A percentile compares a stretch with the other conserved stretches of the same genome.
Conservation (phyloP, 1,139 yeast genomes). For the Yamadazyma trypodendri region DNA sequence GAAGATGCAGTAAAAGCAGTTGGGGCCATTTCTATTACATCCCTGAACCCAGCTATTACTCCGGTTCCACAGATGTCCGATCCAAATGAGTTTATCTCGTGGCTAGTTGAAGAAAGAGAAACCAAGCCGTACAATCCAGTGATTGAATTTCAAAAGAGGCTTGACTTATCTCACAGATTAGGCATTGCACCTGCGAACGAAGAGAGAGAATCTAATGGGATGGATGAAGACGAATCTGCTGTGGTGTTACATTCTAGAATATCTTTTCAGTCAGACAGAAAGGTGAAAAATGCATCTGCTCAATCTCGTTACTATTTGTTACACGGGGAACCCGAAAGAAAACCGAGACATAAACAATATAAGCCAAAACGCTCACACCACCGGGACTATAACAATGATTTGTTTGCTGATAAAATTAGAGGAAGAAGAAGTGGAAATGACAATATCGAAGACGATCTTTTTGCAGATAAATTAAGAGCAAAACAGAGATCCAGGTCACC, state of each 20-base stretch:
- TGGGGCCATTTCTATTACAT: slow-evolving; percentile 25
- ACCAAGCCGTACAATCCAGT: slow-evolving; percentile 40
- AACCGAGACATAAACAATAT: slow-evolving; percentile 18
- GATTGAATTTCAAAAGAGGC: slow-evolving; percentile 36
- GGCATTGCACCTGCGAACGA: slow-evolving; percentile 21
- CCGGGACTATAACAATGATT: slow-evolving; percentile 30
- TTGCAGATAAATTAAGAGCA: slow-evolving; percentile 30
- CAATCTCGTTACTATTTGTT: slow-evolving; percentile 66
- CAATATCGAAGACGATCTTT: slow-evolving; percentile 37
- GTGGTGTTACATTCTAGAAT: slow-evolving; percentile 47
- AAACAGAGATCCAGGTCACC: slow-evolving; percentile 20
- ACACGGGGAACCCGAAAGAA: slow-evolving; percentile 72
- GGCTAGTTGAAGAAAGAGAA: slow-evolving; percentile 32
- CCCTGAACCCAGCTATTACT: slow-evolving; percentile 17
- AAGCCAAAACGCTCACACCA: slow-evolving; percentile 11
- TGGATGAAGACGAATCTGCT: slow-evolving; percentile 47
- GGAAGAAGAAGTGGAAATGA: slow-evolving; percentile 14
- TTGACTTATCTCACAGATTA: slow-evolving; percentile 29
- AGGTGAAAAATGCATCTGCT: slow-evolving; percentile 56
- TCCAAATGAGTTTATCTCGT: slow-evolving; percentile 21
- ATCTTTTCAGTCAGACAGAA: slow-evolving; percentile 54
- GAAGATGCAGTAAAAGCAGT: slow-evolving; percentile 46
- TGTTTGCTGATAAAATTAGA: slow-evolving; percentile 27
- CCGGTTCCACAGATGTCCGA: slow-evolving; percentile 8
- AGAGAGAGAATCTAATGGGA: slow-evolving; percentile 17